Percentiles rank a stretch among this genome's conserved stretches.
Evolutionary conservation across 345 rosid species (phyloP).

Genomic region (Cardamine chenopodiifolia): DNA sequence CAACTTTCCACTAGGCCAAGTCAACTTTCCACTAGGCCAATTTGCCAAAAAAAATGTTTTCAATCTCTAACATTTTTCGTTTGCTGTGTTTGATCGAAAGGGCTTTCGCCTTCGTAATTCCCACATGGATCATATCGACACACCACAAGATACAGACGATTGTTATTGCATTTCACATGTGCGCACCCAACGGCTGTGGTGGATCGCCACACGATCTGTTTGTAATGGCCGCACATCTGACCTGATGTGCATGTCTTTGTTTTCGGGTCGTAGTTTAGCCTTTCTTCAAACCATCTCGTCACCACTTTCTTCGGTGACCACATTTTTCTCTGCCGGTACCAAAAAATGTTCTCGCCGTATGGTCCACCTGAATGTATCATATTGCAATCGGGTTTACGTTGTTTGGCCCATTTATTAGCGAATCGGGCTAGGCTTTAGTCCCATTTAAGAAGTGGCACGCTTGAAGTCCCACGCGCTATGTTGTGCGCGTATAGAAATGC

Average conservation of each 20-base stretch:
- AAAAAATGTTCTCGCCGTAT: slow-evolving; percentile 59
- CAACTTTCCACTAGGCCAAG: too few relatives aligned
- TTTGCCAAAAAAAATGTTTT: slow-evolving; percentile 4
- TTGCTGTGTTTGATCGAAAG: slow-evolving; percentile 34
- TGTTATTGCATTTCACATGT: slow-evolving; percentile 27
- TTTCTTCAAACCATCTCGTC: slow-evolving; percentile 47
- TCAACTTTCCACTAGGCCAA: too few relatives aligned
- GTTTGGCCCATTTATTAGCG: slow-evolving; percentile 35
- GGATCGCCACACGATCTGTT: slow-evolving; percentile 54
- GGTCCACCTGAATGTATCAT: slow-evolving; percentile 48
- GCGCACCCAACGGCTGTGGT: slow-evolving; percentile 51
- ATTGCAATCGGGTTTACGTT: slow-evolving; percentile 45
- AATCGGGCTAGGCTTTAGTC: slow-evolving; percentile 37
- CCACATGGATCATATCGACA: slow-evolving; percentile 56
- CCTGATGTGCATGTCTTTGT: slow-evolving; percentile 33
- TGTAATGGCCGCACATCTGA: slow-evolving; percentile 57
- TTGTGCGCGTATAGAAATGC: slow-evolving; percentile 50
- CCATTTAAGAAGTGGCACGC: slow-evolving; percentile 49
- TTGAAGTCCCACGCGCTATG: slow-evolving; percentile 24
- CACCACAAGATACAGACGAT: slow-evolving; percentile 37
- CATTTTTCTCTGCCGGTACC: slow-evolving; percentile 35
- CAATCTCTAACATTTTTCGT: neutral
- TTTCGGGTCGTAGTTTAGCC: slow-evolving; percentile 24
- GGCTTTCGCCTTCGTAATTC: slow-evolving; percentile 48
- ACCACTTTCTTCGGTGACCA: slow-evolving; percentile 50